Base-by-base conservation (phyloP, 208 protist species). In the Trypanosoma cruzi region DNA sequence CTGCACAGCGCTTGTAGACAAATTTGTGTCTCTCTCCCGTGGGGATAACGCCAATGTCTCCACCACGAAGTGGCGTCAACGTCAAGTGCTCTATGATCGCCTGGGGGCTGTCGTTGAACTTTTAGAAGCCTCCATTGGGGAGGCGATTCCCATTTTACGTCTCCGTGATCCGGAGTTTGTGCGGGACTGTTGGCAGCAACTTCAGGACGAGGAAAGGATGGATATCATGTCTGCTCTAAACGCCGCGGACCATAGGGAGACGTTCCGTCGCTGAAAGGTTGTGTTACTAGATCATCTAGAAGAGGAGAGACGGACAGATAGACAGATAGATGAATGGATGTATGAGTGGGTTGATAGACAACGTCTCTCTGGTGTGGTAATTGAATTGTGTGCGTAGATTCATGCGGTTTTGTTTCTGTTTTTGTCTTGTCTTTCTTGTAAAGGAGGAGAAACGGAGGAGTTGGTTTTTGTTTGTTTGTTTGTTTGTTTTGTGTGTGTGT, bases 101-200 rank as follows among this genome's bases (percentile, higher is more conserved):
- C 73, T 96, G 40, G 83, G 86, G 7, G 85, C 86, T 6, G 92
- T 96, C 22, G 90, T 96, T 86, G 89, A 96, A 81, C 68, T 96
- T 37, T 73, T 96, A 2, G 92, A 96, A 74, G 87, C 86, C 5
- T 90, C 89, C 44, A 80, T 96, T 60, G 92, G 92, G 2, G 89
- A 94, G 74, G 84, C 85, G n/a, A 88, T 96, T 50, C 87, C 92
- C 3, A 85, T 95, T 56, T 59, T 93, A 55, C 85, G 82, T 56
- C 80, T 96, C 40, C 73, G 73, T 29, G 92, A 96, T 66, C 75
- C 85, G 1, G 80, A 88, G 58, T 95, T 95, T 68, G 82, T 96
- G 32, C 85, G 89, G 8, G 71, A 87, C 36, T 92, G 84, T 73
- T 96, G 92, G 89, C 76, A 58, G 16, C 79, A 92, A 64, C 75